Evolutionary conservation across 1,284 basidiomycete species (phyloP).

Genomic region (Melampsora americana): DNA sequence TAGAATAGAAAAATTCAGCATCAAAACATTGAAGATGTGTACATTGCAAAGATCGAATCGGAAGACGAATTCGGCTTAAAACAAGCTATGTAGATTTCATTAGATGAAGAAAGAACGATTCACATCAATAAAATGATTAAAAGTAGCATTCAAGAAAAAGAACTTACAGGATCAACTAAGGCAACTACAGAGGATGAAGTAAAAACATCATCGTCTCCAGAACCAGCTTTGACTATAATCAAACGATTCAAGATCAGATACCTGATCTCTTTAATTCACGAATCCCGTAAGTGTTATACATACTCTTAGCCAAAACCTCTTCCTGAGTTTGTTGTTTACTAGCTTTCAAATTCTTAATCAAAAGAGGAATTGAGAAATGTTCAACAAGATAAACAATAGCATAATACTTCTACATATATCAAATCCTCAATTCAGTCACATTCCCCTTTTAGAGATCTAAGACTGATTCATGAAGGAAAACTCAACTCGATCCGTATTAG

Average conservation of each 20-base stretch:
- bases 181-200: conserved; percentile 71
- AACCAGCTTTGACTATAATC: conserved; percentile 8
- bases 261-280: neutral
- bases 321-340: conserved; percentile 16
- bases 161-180: conserved; percentile 80
- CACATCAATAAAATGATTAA: conserved; percentile 29
- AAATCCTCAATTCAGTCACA: neutral
- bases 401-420: conserved; percentile 13
- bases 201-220: conserved; percentile 37
- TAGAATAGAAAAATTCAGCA: conserved; percentile 84
- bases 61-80: conserved; percentile 77
- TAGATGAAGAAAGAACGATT: too few species aligned
- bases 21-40: conserved; percentile 95
- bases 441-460: conserved; percentile 45
- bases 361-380: conserved; percentile 20
- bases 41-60: conserved; percentile 79
- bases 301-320: conserved; percentile 37
- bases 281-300: neutral
- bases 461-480: conserved; percentile 18
- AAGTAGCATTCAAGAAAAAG: conserved; percentile 32
- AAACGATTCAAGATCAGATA: neutral
- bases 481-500: conserved; percentile 67
- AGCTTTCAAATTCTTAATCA: conserved; percentile 27
- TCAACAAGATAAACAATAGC: conserved; percentile 38
- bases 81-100: conserved; percentile 64